phyloP scores from a whole-genome alignment of 1,139 yeast genomes.

The Yamadazyma dendronema region DNA sequence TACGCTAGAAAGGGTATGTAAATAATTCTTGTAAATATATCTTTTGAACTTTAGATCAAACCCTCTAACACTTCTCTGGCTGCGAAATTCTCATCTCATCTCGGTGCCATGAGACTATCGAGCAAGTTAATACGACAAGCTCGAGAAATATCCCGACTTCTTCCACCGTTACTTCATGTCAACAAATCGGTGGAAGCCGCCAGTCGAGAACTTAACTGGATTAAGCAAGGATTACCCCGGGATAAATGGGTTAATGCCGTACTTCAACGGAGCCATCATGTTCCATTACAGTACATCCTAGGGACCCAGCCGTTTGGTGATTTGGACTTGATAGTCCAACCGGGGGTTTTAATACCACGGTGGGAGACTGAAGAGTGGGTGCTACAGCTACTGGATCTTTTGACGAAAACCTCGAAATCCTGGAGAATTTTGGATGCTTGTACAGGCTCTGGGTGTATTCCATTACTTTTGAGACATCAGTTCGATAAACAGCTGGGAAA shows the following conservation, averaged over 20 bases:
- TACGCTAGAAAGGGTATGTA: conserved; percentile 78
- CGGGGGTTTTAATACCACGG: conserved; percentile 80
- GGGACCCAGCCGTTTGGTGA: conserved; percentile 86
- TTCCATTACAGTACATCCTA: conserved; percentile 80
- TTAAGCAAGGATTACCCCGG: conserved; percentile 36
- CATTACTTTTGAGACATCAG: conserved; percentile 46
- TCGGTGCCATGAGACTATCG: conserved; percentile 23
- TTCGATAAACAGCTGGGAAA: too few relatives aligned
- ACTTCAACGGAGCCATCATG: conserved; percentile 39
- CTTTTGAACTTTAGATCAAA: not conserved
- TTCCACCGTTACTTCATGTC: conserved; percentile 35
- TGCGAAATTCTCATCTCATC: not conserved
- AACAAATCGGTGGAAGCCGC: conserved; percentile 31
- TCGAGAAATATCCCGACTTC: conserved; percentile 17
- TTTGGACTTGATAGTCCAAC: conserved; percentile 56
- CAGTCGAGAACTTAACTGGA: conserved; percentile 39
- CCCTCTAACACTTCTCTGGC: not conserved
- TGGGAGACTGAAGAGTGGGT: conserved; percentile 98
- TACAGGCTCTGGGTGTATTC: conserved; percentile 89
- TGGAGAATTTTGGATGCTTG: conserved; percentile 65
- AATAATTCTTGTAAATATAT: conserved; percentile 12
- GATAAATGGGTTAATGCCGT: conserved; percentile 36
- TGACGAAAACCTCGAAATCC: conserved; percentile 1
- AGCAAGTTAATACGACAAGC: conserved; percentile 30
- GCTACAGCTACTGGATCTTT: conserved; percentile 18